phyloP scores from a whole-genome alignment of 139 green algal genomes.

The Protoeuglena noctilucae region DNA sequence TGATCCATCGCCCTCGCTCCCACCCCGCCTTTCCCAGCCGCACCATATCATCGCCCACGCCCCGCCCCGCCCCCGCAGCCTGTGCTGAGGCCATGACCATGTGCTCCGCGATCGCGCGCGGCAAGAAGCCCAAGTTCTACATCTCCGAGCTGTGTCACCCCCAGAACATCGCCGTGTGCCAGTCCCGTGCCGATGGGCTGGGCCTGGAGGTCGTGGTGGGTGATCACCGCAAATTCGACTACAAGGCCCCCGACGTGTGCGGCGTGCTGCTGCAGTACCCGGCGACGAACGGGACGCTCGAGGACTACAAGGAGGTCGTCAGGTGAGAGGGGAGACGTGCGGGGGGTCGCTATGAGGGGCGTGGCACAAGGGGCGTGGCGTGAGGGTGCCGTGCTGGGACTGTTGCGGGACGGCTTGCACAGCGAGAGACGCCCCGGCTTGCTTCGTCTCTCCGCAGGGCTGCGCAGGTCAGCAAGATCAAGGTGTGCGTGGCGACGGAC shows the following conservation, averaged over 20 bases:
- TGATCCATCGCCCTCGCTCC: too few relatives aligned
- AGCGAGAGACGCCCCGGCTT: constrained; percentile 13
- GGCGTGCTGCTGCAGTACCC: constrained; percentile 93
- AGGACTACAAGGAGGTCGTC: constrained; percentile 54
- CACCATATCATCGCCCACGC: too few relatives aligned
- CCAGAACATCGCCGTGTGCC: constrained; percentile 93
- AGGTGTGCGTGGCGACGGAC: constrained; percentile 79
- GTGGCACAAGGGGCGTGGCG: too few relatives aligned
- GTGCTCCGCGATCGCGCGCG: constrained; percentile 74
- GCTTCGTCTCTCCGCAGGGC: neutral
- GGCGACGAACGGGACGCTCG: constrained; percentile 75
- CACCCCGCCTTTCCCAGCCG: too few relatives aligned
- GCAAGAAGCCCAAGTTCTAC: constrained; percentile 97
- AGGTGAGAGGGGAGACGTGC: too few relatives aligned
- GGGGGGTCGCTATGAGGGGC: too few relatives aligned
- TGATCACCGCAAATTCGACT: constrained; percentile 43
- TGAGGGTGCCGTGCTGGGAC: too few relatives aligned
- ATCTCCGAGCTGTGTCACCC: constrained; percentile 85
- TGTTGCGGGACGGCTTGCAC: too few relatives aligned
- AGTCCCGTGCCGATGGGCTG: constrained; percentile 86
- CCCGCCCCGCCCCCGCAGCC: too few relatives aligned
- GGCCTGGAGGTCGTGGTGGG: constrained; percentile 65
- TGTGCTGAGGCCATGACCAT: constrained; percentile 98
- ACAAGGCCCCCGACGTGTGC: constrained; percentile 74
- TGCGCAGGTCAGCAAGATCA: neutral